Percentiles rank a stretch among this genome's conserved stretches.
Evolutionary conservation across 768 basidiomycete species (phyloP).

Genomic region (Leucogyrophana mollusca): DNA sequence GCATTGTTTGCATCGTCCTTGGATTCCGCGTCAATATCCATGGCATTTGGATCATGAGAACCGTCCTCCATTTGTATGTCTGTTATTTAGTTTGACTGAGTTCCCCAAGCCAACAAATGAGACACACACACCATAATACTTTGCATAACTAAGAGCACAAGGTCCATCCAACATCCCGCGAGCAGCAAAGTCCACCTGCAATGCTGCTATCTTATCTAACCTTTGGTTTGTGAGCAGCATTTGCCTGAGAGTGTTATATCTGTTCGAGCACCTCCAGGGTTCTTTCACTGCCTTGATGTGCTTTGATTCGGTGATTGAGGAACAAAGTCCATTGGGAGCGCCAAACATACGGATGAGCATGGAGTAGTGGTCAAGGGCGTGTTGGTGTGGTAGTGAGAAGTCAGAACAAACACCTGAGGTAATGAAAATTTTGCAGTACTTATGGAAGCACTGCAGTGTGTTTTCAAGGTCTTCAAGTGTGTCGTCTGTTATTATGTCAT

Average conservation of each 20-base stretch:
- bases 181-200: conserved; percentile 3
- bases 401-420: conserved; percentile 4
- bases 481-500: conserved; percentile 3
- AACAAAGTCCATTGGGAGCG: conserved; percentile 19
- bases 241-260: conserved; percentile 21
- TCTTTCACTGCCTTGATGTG: conserved; percentile 35
- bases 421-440: conserved; percentile 9
- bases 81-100: too few relatives aligned
- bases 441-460: conserved; percentile 9
- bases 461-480: conserved; percentile 2
- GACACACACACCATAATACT: not conserved
- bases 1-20: too few relatives aligned
- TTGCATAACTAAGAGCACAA: not conserved
- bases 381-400: conserved; percentile 24
- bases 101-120: too few relatives aligned
- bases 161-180: not conserved
- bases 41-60: too few relatives aligned
- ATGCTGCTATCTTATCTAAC: conserved; percentile 27
- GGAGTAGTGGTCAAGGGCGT: conserved; percentile 22
- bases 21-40: too few relatives aligned
- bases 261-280: conserved; percentile 25
- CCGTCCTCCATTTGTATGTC: too few relatives aligned
- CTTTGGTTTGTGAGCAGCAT: conserved; percentile 27
- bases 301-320: conserved; percentile 19
- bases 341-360: conserved; percentile 17